Base-by-base conservation (phyloP, 2,329 filamentous ascomycete genomes). In the Fusarium napiforme region DNA sequence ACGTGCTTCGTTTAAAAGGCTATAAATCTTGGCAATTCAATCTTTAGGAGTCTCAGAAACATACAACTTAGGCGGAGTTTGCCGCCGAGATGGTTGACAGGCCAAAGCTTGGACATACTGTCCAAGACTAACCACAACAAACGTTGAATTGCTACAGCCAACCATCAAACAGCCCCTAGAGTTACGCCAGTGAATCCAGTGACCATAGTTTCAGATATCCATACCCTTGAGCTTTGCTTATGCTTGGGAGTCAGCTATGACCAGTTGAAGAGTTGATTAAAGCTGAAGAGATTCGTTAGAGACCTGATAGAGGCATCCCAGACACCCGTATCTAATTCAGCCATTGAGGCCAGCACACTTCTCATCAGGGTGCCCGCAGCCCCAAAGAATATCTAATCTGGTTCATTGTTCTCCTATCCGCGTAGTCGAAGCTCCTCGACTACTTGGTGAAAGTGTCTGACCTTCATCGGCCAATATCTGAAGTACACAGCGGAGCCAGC, bases 21-120 rank as follows among this genome's bases (percentile, higher is more conserved):
- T 50, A 50, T 2, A 15, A 32, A 14, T 2, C 0, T 34, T 14
- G 7, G 47, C 0, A 50, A 50, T 0, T 23, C 4, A 0, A 14
- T 50, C 23, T 14, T 0, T 2, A n/a, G 30, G 11, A 32, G 5
- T 50, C 1, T 0, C 8, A 34, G 7, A 23, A 50, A 50, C 16
- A 50, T 15, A 34, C 30, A 16, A 50, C 0, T 50, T 32, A 34
- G 47, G 47, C 19, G 10, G 6, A 52, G n/a, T 34, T 52, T 52
- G 30, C 47, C 30, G 47, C 4, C 47, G 16, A 34, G n/a, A 34
- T 52, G 6, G 47, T 52, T 19, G 47, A 2, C n/a, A 52, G n/a
- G 34, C n/a, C 47, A 30, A 34, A 34, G n/a, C 30, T 1, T 52
- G 23, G 9, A 34, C 21, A 15, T 52, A 0, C 30, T 34, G 47